phyloP scores from a whole-genome alignment of 1,284 basidiomycete species.

The Xerocomus minutiporus region DNA sequence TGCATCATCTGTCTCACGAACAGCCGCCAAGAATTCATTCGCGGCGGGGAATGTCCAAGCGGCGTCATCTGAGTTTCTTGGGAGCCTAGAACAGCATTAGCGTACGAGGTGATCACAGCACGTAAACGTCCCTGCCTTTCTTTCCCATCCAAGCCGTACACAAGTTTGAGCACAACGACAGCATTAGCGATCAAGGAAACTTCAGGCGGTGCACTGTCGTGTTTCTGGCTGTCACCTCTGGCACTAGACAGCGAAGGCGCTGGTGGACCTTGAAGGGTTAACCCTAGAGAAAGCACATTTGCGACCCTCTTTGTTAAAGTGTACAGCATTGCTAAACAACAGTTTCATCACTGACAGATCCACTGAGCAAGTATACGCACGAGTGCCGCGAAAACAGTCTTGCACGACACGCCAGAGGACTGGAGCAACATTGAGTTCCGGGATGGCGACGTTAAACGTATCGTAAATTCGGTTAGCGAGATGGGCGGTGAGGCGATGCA shows the following conservation, averaged over 20 bases:
- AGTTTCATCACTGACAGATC: slow-evolving; percentile 5
- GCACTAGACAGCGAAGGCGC: slow-evolving; percentile 38
- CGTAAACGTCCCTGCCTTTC: slow-evolving; percentile 40
- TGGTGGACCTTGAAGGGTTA: slow-evolving; percentile 57
- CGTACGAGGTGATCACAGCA: slow-evolving; percentile 1
- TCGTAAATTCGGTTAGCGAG: slow-evolving; percentile 54
- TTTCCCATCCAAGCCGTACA: slow-evolving; percentile 78
- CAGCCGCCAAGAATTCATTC: slow-evolving; percentile 47
- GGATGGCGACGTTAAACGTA: slow-evolving; percentile 60
- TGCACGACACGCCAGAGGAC: slow-evolving; percentile 75
- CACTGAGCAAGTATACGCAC: slow-evolving; percentile 46
- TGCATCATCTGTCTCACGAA: slow-evolving; percentile 40
- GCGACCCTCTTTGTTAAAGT: slow-evolving; percentile 55
- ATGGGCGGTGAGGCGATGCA: slow-evolving; percentile 62
- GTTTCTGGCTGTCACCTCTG: slow-evolving; percentile 42
- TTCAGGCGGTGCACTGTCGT: slow-evolving; percentile 73
- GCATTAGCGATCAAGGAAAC: slow-evolving; percentile 61
- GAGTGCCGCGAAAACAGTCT: slow-evolving; percentile 66
- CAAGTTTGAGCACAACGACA: slow-evolving; percentile 74
- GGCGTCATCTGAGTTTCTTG: slow-evolving; percentile 49
- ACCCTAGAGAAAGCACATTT: slow-evolving; percentile 52
- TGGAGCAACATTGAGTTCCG: slow-evolving; percentile 75
- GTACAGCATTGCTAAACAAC: slow-evolving; percentile 56
- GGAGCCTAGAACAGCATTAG: slow-evolving; percentile 38
- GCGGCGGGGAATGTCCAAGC: slow-evolving; percentile 59